Percentiles rank a stretch among this genome's conserved stretches.
These are phyloP conservation scores for Salix brachista DNA, from an alignment of 345 rosid genomes.

Conservation along the genomic window DNA sequence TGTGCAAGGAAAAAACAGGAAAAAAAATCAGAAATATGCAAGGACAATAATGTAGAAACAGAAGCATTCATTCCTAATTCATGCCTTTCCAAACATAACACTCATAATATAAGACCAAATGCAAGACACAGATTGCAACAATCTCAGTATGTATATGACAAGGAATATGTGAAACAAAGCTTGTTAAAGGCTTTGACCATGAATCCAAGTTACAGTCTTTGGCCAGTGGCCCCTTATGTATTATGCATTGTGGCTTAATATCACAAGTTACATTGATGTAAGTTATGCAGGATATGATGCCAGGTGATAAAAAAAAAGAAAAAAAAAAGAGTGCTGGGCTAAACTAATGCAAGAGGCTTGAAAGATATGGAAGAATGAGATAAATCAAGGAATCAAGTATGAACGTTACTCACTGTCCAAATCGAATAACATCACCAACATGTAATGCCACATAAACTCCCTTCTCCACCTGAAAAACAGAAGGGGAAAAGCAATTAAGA, in stretches of 20 bases:
- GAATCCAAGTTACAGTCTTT: background rate
- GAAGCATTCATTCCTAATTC: background rate
- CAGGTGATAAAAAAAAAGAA: background rate
- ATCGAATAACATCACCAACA: slow-evolving; percentile 90
- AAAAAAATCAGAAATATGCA: background rate
- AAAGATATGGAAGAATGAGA: slow-evolving; percentile 3
- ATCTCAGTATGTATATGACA: background rate
- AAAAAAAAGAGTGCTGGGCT: no score
- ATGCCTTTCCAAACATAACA: background rate
- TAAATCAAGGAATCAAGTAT: slow-evolving; percentile 9
- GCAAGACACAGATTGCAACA: background rate
- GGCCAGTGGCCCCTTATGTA: background rate
- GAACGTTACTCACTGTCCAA: slow-evolving; percentile 69
- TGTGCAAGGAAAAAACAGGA: slow-evolving; percentile 23
- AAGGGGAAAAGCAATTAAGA: background rate
- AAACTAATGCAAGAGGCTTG: background rate
- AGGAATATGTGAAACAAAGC: background rate
- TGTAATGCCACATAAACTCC: slow-evolving; percentile 59
- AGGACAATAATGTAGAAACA: background rate
- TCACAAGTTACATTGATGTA: background rate
- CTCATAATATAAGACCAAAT: background rate
- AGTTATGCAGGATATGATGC: background rate
- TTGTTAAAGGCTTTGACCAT: background rate
- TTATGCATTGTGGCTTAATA: background rate
- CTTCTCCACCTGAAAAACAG: slow-evolving; percentile 50